A percentile compares a stretch with the other conserved stretches of the same genome.
Conservation (phyloP, 192 early-diverging fungal genomes). For the Gigaspora rosea region DNA sequence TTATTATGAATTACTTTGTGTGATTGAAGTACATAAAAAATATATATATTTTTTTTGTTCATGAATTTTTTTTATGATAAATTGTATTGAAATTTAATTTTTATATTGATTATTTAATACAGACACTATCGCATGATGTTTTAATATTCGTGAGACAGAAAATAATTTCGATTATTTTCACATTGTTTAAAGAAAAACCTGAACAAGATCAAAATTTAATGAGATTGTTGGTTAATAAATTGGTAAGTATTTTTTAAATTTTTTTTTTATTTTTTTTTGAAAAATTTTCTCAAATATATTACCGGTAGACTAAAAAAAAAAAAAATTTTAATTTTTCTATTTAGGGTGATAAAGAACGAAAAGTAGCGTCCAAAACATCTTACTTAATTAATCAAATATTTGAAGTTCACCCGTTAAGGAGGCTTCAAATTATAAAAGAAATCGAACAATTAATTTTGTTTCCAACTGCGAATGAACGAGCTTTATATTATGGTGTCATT, state of each 20-base stretch:
- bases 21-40: conserved; percentile 70
- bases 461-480: conserved; percentile 69
- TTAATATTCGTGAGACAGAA: conserved; percentile 81
- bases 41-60: neutral
- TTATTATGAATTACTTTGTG: conserved; percentile 88
- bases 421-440: conserved; percentile 81
- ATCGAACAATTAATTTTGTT: conserved; percentile 86
- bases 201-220: conserved; percentile 97
- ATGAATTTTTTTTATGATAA: too few species aligned
- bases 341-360: conserved; percentile 84
- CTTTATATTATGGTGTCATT: conserved; percentile 90
- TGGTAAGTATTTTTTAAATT: conserved; percentile 43
- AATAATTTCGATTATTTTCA: conserved; percentile 74
- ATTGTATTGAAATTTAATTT: too few species aligned
- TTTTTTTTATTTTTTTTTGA: conserved; percentile 1
- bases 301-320: too few species aligned
- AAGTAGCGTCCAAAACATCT: conserved; percentile 82
- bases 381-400: conserved; percentile 80
- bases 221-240: conserved; percentile 89
- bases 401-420: conserved; percentile 80
- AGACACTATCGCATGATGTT: conserved; percentile 84
- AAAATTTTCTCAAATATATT: neutral
- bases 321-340: too few species aligned
- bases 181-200: conserved; percentile 81
- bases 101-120: neutral